These are phyloP conservation scores for Tylopilus balloui DNA, from an alignment of 768 basidiomycete species.

Conservation along the genomic window DNA sequence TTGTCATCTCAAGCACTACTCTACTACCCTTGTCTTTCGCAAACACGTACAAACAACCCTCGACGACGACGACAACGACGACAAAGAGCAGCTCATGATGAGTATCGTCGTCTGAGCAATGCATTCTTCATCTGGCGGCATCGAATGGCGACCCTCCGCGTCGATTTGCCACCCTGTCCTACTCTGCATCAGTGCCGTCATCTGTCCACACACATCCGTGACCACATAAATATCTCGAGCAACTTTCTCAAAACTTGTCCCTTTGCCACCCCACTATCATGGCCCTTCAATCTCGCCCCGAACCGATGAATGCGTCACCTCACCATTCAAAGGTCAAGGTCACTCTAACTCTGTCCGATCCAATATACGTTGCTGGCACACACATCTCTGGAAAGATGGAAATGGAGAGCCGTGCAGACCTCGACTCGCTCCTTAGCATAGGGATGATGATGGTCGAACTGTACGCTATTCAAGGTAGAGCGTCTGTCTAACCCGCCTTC, in stretches of 20 bases:
- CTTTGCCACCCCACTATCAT: constrained; percentile 10
- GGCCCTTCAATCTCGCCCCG: constrained; percentile 37
- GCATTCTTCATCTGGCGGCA: neutral
- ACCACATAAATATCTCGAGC: constrained; percentile 10
- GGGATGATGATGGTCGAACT: constrained; percentile 75
- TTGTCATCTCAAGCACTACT: too few relatives aligned
- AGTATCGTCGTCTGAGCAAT: constrained; percentile 13
- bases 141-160: constrained; percentile 13
- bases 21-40: neutral
- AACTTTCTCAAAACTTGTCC: neutral
- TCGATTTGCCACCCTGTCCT: constrained; percentile 6
- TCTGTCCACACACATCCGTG: constrained; percentile 8
- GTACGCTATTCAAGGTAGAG: constrained; percentile 62
- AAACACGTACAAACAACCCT: constrained; percentile 18
- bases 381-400: constrained; percentile 72
- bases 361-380: constrained; percentile 61
- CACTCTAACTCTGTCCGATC: constrained; percentile 53
- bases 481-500: neutral
- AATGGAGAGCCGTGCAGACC: constrained; percentile 72
- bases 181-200: constrained; percentile 3
- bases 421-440: constrained; percentile 59
- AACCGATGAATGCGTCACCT: constrained; percentile 79
- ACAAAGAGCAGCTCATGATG: constrained; percentile 17
- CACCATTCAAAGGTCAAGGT: constrained; percentile 77
- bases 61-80: constrained; percentile 2